Evolutionary conservation across 2,329 filamentous ascomycete species (phyloP), one percentile per base, ranked within the genome.

Genomic region (Aspergillus luchuensis): DNA sequence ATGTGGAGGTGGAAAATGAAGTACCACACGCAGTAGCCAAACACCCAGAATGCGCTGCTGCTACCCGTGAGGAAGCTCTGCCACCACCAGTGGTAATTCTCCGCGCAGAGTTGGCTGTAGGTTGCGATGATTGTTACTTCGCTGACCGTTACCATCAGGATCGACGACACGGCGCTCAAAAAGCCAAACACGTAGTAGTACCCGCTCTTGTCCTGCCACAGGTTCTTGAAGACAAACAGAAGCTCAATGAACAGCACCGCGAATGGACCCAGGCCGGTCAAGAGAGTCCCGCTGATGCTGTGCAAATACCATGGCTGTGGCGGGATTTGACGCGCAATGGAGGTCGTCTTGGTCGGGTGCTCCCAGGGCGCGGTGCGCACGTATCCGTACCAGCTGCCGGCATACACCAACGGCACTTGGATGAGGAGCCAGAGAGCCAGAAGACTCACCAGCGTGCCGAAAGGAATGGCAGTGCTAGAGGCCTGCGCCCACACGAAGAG

Each of bases 11-110:
- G 91, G 66, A 87, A 87, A 68, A 87, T 84, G 77, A 91, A 96
- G 79, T 94, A 96, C 88, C 91, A 96, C 53, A 89, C 80, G 74
- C 90, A 91, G 79, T 95, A 96, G 39, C 86, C 74, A 72, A 94
- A 95, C 39, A 96, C 86, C 91, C 91, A 96, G 62, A 91, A 75
- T 6, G 89, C 86, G 67, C 88, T 91, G 67, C 88, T 87, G 51
- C 89, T 89, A 48, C 92, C 92, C 8, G 92, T 85, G 52, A 91
- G 78, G 79, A 96, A 95, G 55, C 89, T 91, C 74, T 91, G 90
- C 91, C 91, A 96, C 91, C 91, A 95, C 92, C 92, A 96, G 74
- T 91, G 85, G 77, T 95, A 89, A 75, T 96, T 92, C 83, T 96
- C 92, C 1, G 87, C 83, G 78, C 91, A 94, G 17, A 96, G 85